Conservation (phyloP, 768 basidiomycete genomes). For the Leccinum sublutescens region DNA sequence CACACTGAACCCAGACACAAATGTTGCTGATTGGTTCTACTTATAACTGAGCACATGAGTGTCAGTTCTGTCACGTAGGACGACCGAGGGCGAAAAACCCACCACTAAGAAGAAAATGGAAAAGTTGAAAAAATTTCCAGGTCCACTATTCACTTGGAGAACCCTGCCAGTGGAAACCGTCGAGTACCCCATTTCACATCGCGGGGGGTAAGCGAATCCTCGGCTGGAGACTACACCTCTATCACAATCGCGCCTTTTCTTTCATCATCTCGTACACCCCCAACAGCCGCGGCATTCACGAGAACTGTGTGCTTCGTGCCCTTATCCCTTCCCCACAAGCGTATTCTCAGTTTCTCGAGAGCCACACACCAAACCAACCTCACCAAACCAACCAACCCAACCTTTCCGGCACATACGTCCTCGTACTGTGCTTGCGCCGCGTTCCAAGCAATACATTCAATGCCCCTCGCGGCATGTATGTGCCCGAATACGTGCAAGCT, state of each 20-base stretch:
- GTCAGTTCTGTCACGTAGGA: not conserved
- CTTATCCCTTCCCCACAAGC: not conserved
- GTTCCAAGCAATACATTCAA: slow-evolving; percentile 1
- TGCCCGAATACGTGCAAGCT: slow-evolving; percentile 11
- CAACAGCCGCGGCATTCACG: slow-evolving; percentile 7
- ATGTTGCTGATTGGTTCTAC: not conserved
- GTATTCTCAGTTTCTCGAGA: not conserved
- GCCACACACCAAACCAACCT: slow-evolving; percentile 1
- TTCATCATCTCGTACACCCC: slow-evolving; percentile 9
- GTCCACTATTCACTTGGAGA: not conserved
- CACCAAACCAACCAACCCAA: not conserved
- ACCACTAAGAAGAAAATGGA: not conserved
- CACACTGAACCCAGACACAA: not conserved
- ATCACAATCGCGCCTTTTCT: slow-evolving; percentile 3
- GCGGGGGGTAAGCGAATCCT: not conserved
- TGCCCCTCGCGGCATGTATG: slow-evolving; percentile 11
- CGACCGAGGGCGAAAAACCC: not conserved
- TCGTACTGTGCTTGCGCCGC: slow-evolving; percentile 6
- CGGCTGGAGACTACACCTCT: not conserved
- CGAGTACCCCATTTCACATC: not conserved
- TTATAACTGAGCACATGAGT: not conserved
- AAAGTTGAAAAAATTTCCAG: not conserved
- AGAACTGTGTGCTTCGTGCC: not conserved
- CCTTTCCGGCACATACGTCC: slow-evolving; percentile 3
- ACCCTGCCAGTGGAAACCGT: not conserved